Conservation (phyloP, 2,329 filamentous ascomycete species). For the Claviceps sp. region DNA sequence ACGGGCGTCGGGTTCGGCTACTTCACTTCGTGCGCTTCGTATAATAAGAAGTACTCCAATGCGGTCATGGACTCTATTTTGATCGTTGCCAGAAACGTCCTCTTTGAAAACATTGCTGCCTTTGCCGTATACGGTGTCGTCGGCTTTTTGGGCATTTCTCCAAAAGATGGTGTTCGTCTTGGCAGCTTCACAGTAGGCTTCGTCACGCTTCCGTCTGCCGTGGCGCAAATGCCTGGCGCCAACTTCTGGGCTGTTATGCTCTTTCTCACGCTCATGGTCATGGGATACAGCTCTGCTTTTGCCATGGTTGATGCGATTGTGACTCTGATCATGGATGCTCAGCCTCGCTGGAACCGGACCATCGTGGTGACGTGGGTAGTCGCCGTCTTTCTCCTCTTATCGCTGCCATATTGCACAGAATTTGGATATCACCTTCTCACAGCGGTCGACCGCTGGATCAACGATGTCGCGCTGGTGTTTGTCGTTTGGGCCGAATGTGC, state of each 20-base stretch:
- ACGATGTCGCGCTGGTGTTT: constrained; percentile 40
- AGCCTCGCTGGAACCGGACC: constrained; percentile 31
- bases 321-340: constrained; percentile 39
- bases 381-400: constrained; percentile 37
- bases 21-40: constrained; percentile 45
- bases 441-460: constrained; percentile 42
- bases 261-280: constrained; percentile 44
- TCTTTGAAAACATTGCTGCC: constrained; percentile 41
- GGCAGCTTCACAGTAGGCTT: constrained; percentile 45
- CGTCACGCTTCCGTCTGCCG: constrained; percentile 41
- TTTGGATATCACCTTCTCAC: constrained; percentile 43
- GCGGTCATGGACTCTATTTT: constrained; percentile 45
- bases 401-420: constrained; percentile 42
- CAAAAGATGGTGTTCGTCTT: constrained; percentile 25
- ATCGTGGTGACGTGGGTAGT: constrained; percentile 36
- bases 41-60: constrained; percentile 43
- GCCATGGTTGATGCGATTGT: constrained; percentile 45
- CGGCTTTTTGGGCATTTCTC: constrained; percentile 27
- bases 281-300: constrained; percentile 45
- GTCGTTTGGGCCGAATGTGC: constrained; percentile 40
- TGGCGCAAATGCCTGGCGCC: constrained; percentile 41
- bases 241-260: constrained; percentile 46
- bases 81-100: constrained; percentile 39
- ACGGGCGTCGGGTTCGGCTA: constrained; percentile 46
- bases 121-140: constrained; percentile 42